Evolutionary conservation across 1,139 yeast species (phyloP).

Genomic region (Magnusiomyces magnusii): DNA sequence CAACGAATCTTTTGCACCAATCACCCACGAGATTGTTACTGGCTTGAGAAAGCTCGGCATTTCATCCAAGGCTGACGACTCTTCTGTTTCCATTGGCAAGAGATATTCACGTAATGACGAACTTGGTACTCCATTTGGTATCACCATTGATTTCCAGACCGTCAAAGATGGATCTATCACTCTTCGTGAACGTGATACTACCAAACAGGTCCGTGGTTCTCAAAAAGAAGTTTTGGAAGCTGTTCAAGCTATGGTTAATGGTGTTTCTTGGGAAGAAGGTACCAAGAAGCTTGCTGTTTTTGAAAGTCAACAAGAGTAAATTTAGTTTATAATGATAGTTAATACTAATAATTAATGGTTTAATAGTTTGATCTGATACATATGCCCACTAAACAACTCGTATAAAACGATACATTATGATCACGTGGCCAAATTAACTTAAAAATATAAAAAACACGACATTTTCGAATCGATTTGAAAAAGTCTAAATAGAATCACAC

Average conservation of each 20-base stretch:
- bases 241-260: conserved; percentile 65
- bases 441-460: too few relatives aligned
- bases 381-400: too few relatives aligned
- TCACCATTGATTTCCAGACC: conserved; percentile 95
- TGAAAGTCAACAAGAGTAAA: conserved; percentile 38
- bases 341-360: too few relatives aligned
- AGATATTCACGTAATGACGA: conserved; percentile 99
- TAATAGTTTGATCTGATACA: too few relatives aligned
- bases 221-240: conserved; percentile 72
- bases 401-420: too few relatives aligned
- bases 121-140: conserved; percentile 98
- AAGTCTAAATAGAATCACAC: too few relatives aligned
- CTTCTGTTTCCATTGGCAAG: conserved; percentile 97
- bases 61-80: conserved; percentile 95
- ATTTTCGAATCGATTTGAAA: too few relatives aligned
- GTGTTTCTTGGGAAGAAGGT: conserved; percentile 77
- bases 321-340: neutral
- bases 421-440: too few relatives aligned
- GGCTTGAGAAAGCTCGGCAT: conserved; percentile 72
- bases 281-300: conserved; percentile 42
- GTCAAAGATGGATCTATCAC: conserved; percentile 86
- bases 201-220: conserved; percentile 94
- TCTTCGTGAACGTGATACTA: conserved; percentile 95
- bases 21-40: conserved; percentile 54
- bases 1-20: conserved; percentile 72